Conservation (phyloP, 108 stramenopile species). For the Cylindrotheca fusiformis region DNA sequence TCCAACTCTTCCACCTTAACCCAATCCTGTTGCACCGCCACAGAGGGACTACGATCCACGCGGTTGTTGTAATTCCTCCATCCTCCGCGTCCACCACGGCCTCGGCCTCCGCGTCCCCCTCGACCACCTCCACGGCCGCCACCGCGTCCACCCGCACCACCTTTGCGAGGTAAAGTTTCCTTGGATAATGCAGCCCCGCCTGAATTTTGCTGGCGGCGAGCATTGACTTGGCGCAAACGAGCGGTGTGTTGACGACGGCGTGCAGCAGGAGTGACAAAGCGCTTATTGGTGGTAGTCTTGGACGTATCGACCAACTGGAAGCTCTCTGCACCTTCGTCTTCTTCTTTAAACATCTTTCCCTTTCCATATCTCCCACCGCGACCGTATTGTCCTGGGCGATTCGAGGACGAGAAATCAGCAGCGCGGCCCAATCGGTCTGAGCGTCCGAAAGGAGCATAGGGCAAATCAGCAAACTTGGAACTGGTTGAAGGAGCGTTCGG, state of each 20-base stretch:
- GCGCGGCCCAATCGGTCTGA: constrained; percentile 84
- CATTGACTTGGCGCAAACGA: constrained; percentile 72
- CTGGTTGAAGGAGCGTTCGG: constrained; percentile 22
- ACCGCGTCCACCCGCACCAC: constrained; percentile 22
- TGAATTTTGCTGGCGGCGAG: constrained; percentile 50
- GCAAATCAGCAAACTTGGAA: constrained; percentile 74
- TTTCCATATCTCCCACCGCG: constrained; percentile 31
- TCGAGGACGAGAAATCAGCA: constrained; percentile 74
- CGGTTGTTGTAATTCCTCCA: constrained; percentile 24
- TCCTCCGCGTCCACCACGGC: constrained; percentile 32
- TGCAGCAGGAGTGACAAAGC: constrained; percentile 63
- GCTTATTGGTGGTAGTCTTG: constrained; percentile 62
- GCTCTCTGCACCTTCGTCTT: constrained; percentile 63
- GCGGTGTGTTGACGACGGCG: constrained; percentile 50
- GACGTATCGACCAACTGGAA: constrained; percentile 93
- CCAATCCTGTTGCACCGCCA: constrained; percentile 89
- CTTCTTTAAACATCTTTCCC: constrained; percentile 70
- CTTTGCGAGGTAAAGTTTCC: constrained; percentile 14
- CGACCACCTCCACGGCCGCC: constrained; percentile 46
- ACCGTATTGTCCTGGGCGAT: constrained; percentile 27
- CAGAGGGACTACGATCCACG: constrained; percentile 76
- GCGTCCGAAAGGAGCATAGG: constrained; percentile 93
- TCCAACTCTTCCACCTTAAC: constrained; percentile 92
- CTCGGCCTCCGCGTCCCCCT: constrained; percentile 44
- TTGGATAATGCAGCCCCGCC: constrained; percentile 25